A percentile compares a stretch with the other conserved stretches of the same genome.
phyloP scores from a whole-genome alignment of 2,329 filamentous ascomycete genomes.

The Zymoseptoria brevis region DNA sequence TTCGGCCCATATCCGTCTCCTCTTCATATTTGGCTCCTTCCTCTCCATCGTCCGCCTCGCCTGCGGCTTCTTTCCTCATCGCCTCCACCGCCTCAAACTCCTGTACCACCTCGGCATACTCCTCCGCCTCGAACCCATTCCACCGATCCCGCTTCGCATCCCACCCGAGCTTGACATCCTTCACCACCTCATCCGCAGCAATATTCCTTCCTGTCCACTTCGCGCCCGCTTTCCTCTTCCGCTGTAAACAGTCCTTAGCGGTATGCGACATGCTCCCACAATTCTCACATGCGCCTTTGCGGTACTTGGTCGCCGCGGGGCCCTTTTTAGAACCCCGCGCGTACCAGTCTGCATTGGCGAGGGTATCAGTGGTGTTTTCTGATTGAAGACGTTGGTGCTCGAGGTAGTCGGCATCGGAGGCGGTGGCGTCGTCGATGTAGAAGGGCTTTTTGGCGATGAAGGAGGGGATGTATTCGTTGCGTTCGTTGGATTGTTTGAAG shows the following conservation, averaged over 20 bases:
- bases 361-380: conserved; percentile 49
- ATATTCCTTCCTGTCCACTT: conserved; percentile 91
- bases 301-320: conserved; percentile 88
- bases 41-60: conserved; percentile 38
- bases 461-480: conserved; percentile 94
- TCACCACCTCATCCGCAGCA: conserved; percentile 79
- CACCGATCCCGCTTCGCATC: conserved; percentile 96
- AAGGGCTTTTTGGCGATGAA: conserved; percentile 99
- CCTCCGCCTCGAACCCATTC: conserved; percentile 91
- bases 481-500: conserved; percentile 65
- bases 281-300: conserved; percentile 97
- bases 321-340: conserved; percentile 70
- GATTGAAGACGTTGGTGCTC: conserved; percentile 88
- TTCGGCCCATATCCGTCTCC: conserved; percentile 91
- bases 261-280: conserved; percentile 97
- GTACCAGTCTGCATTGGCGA: conserved; percentile 76
- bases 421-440: conserved; percentile 73
- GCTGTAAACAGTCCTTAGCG: conserved; percentile 82
- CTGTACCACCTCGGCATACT: conserved; percentile 80
- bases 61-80: conserved; percentile 44
- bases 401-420: conserved; percentile 73
- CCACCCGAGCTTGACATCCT: conserved; percentile 83
- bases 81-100: conserved; percentile 83
- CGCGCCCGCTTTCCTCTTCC: conserved; percentile 81
- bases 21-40: conserved; percentile 70